Conservation (phyloP, 768 basidiomycete genomes). For the Xerocomellus amylosporus region DNA sequence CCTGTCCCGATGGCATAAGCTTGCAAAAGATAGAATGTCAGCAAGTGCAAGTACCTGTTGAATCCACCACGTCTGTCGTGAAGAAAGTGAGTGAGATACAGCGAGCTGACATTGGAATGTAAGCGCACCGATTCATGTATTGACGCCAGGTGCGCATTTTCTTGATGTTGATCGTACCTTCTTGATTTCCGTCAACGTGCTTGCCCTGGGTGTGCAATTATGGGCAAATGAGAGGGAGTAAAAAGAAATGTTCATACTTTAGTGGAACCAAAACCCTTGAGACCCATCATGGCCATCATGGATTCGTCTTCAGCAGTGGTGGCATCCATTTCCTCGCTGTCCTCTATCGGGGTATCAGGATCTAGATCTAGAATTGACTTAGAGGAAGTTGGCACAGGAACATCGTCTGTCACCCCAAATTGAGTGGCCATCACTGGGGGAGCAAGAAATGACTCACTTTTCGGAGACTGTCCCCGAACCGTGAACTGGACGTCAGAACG, state of each 20-base stretch:
- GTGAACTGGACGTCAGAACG: conserved; percentile 12
- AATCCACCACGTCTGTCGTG: conserved; percentile 72
- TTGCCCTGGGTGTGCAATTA: conserved; percentile 54
- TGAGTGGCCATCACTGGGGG: not conserved
- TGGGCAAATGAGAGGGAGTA: not conserved
- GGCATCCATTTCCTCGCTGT: conserved; percentile 47
- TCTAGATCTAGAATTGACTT: conserved; percentile 43
- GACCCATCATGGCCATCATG: conserved; percentile 90
- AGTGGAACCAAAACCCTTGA: conserved; percentile 82
- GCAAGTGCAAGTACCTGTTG: conserved; percentile 54
- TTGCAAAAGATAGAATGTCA: not conserved
- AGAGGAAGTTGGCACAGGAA: conserved; percentile 9
- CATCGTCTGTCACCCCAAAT: conserved; percentile 3
- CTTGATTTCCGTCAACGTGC: conserved; percentile 79
- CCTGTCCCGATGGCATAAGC: conserved; percentile 40
- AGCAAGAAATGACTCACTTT: conserved; percentile 11
- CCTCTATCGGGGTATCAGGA: conserved; percentile 46
- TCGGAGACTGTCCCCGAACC: conserved; percentile 11
- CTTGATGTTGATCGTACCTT: conserved; percentile 63
- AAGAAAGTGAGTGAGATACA: conserved; percentile 14
- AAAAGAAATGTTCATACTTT: conserved; percentile 52
- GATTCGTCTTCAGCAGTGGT: conserved; percentile 69
- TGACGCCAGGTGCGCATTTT: conserved; percentile 92
- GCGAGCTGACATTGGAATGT: not conserved
- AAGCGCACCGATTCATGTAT: conserved; percentile 91